Base-by-base conservation (phyloP, 768 basidiomycete genomes). In the Filobasidium wieringae region DNA sequence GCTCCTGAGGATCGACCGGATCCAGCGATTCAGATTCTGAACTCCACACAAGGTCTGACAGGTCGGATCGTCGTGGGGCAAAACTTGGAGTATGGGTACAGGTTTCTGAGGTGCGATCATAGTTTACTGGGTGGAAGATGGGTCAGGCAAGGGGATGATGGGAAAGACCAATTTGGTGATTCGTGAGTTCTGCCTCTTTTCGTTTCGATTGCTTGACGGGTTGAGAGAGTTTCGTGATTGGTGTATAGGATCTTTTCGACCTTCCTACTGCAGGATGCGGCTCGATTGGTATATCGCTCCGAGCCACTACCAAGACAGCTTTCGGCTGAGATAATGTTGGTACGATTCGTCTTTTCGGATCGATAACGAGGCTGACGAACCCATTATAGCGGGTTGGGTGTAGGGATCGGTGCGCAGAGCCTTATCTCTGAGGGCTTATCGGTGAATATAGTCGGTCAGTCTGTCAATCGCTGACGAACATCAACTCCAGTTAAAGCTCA, bases 251-350 rank as follows among this genome's bases (percentile, higher is more conserved):
- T 92, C 47, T 93, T 93, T 69, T 79, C 77, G 22, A 79, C 89
- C 0, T 96, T 96, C 69, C 78, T 86, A 6, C 70, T 95, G 17
- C 92, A 96, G 70, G 93, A 96, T 68, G 87, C 85, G 1, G 84
- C 78, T 14, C 80, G 87, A 9, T 72, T 96, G 30, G 80, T 85
- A 12, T 78, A 82, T 32, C 45, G 55, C 24, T 17, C 43, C 22
- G 14, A 37, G 36, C 36, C 36, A n/a, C 19, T 43, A 50, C 64
- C 53, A 52, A 11, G 60, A 64, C 15, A 56, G 50, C 59, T 82
- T 80, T 65, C 87, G 80, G 2, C 75, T 87, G 61, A 57, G n/a
- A 75, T 86, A 55, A 88, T 88, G 89, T 88, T 70, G 62, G 82
- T 69, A 33, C 14, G 22, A 33, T 34, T 26, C 26, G 58, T 32